Evolutionary conservation across 2,329 filamentous ascomycete genomes (phyloP).

Genomic region (Curvularia sp.): DNA sequence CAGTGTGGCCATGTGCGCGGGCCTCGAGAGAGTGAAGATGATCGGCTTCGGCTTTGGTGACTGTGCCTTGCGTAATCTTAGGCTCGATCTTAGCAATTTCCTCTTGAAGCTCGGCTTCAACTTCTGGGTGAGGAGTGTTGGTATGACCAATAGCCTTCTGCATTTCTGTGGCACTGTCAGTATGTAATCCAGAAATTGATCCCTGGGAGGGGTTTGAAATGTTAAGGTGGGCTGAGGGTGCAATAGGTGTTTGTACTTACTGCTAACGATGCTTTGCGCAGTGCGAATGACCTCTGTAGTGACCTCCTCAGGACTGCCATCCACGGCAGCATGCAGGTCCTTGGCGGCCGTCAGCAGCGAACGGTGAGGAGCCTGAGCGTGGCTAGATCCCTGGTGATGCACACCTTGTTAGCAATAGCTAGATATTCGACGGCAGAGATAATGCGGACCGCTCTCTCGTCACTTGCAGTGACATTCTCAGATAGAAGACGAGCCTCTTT

Average conservation of each 20-base stretch:
- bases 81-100: slow-evolving; percentile 44
- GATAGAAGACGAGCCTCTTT: slow-evolving; percentile 43
- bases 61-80: slow-evolving; percentile 43
- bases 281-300: slow-evolving; percentile 36
- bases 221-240: neutral
- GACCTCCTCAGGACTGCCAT: slow-evolving; percentile 33
- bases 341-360: slow-evolving; percentile 36
- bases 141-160: slow-evolving; percentile 37
- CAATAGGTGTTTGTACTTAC: slow-evolving; percentile 27
- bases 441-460: slow-evolving; percentile 36
- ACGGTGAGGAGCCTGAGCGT: slow-evolving; percentile 26
- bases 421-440: slow-evolving; percentile 41
- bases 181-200: neutral
- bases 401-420: slow-evolving; percentile 36
- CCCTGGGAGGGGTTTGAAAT: neutral
- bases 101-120: slow-evolving; percentile 40
- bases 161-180: slow-evolving; percentile 37
- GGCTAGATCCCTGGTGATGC: slow-evolving; percentile 16
- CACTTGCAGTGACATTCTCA: slow-evolving; percentile 33
- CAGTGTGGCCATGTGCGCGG: slow-evolving; percentile 46
- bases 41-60: slow-evolving; percentile 52
- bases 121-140: slow-evolving; percentile 39
- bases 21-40: slow-evolving; percentile 54
- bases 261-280: slow-evolving; percentile 39
- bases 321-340: slow-evolving; percentile 39